Percentiles rank a stretch among this genome's conserved stretches.
Conservation (phyloP, 371 early-diverging fungal genomes). For the Dichotomocladium elegans region DNA sequence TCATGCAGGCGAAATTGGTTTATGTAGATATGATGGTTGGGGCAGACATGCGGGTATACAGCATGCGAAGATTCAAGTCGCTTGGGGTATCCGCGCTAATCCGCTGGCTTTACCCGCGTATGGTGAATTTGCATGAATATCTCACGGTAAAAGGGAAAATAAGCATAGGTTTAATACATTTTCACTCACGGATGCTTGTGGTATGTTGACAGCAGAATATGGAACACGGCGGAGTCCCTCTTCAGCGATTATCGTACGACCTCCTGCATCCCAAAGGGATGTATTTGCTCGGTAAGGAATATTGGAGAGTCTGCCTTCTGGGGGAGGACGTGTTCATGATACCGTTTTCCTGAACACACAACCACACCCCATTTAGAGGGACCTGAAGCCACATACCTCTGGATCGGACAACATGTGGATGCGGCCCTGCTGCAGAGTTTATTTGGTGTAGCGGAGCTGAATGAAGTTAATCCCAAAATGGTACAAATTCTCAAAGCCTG, state of each 20-base stretch:
- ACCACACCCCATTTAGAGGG: no score
- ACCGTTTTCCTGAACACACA: no score
- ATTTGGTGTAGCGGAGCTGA: constrained; percentile 18
- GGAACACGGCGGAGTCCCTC: constrained; percentile 12
- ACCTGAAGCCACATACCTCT: constrained; percentile 18
- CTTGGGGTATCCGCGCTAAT: constrained; percentile 66
- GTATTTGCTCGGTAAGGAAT: constrained; percentile 52
- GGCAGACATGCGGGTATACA: constrained; percentile 77
- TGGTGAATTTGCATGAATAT: constrained; percentile 44
- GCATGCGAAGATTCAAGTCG: constrained; percentile 72
- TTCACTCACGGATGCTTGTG: no score
- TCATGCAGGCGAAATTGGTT: background rate
- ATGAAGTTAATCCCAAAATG: constrained; percentile 14
- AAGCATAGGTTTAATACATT: no score
- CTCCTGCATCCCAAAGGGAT: constrained; percentile 69
- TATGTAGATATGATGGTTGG: constrained; percentile 65
- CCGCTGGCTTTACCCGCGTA: constrained; percentile 80
- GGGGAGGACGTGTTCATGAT: background rate
- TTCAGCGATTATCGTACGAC: constrained; percentile 74
- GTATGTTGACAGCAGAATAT: no score
- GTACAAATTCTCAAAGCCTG: no score
- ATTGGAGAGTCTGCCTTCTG: no score
- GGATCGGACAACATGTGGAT: constrained; percentile 28
- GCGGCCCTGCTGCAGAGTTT: constrained; percentile 13
- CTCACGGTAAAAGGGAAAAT: background rate